A percentile compares a stretch with the other conserved stretches of the same genome.
Conservation (phyloP, 73 alveolate genomes). For the Paramecium octaurelia region DNA sequence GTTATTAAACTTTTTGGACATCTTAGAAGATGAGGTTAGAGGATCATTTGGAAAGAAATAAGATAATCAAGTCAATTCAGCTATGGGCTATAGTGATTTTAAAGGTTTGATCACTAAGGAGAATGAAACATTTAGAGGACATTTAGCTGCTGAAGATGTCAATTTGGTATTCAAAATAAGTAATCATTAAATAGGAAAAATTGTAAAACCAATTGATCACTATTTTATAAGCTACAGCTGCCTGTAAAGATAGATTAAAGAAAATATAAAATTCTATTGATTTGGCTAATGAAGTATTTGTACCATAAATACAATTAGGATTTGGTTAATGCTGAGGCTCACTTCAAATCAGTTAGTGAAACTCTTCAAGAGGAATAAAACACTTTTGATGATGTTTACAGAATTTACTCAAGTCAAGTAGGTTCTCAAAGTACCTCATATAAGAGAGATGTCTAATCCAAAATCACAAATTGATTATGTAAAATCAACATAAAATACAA, state of each 20-base stretch:
- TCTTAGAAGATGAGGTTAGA: slow-evolving; percentile 26
- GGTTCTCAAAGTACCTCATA: slow-evolving; percentile 17
- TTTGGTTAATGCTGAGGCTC: not conserved
- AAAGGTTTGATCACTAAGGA: slow-evolving; percentile 25
- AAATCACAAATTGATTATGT: not conserved
- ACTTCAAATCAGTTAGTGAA: slow-evolving; percentile 1
- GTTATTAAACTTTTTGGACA: not conserved
- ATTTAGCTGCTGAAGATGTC: slow-evolving; percentile 33
- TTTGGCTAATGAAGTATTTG: slow-evolving; percentile 11
- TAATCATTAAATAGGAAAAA: not conserved
- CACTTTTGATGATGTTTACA: slow-evolving; percentile 46
- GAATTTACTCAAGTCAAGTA: slow-evolving; percentile 36
- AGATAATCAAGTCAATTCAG: slow-evolving; percentile 37
- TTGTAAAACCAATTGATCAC: slow-evolving; percentile 32
- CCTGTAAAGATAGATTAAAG: slow-evolving; percentile 36
- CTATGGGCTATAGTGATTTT: slow-evolving; percentile 49
- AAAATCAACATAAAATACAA: not conserved
- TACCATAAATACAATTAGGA: not conserved
- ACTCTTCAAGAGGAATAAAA: slow-evolving; percentile 7
- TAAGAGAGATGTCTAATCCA: slow-evolving; percentile 39
- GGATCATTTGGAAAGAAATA: not conserved
- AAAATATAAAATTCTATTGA: not conserved
- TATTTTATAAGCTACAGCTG: slow-evolving; percentile 47
- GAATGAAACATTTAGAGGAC: slow-evolving; percentile 42
- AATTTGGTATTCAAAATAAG: not conserved